Base-by-base conservation (phyloP, 1,284 basidiomycete species). In the Pyrrhoderma lamaoense region DNA sequence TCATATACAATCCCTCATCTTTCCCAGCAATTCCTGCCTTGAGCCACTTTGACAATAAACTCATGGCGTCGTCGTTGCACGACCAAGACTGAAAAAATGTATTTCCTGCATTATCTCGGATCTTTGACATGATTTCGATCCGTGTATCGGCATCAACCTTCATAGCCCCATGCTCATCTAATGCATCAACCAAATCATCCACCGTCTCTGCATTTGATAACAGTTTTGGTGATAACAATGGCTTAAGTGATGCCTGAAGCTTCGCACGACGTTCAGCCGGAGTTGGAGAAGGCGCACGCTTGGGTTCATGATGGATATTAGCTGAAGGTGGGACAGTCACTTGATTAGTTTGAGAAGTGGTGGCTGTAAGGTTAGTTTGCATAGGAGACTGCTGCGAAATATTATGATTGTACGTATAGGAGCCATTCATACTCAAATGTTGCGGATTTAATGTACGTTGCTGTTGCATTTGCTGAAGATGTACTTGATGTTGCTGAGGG, bases 51-150 rank as follows among this genome's bases (percentile, higher is more conserved):
- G 82, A 74, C 35, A 85, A 78, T 42, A 89, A 73, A 54, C 85
- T 83, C 70, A 90, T 80, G 18, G 86, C 88, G 46, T 66, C 66
- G 40, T 64, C 19, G 63, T 85, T 87, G 64, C 87, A 86, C 18
- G 79, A 74, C 87, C 86, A 90, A 3, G 85, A 85, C 43, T 85
- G 78, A 63, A 86, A 89, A 62, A 89, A 90, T 61, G 87, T 83
- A 62, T 89, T 88, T 35, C 81, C 83, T 19, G 88, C 88, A 48
- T 81, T 79, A 64, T 90, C 87, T 57, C 88, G 74, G 57, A 90
- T 85, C 66, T 81, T 82, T 13, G 80, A 84, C 51, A 88, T 65
- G 47, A 89, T 79, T 60, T 88, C 83, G 54, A 81, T 61, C 1
- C 86, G 80, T 9, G 73, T 73, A 11, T 67, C 55, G 5, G 76